Evolutionary conservation across 441 rosid genomes (phyloP).

Genomic region (Breynia disticha): DNA sequence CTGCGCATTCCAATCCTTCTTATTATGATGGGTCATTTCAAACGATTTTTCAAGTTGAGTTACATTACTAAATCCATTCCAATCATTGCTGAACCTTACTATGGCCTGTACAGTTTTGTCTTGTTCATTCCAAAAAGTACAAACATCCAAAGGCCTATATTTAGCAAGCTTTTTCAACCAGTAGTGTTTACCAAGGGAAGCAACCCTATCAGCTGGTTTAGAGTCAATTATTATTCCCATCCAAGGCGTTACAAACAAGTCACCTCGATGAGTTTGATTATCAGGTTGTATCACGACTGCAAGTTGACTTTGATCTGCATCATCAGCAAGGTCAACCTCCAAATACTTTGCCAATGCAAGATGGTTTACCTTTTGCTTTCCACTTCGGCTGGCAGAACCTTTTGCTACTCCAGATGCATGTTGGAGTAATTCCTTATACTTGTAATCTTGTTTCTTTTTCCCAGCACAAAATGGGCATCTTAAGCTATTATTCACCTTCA

Average conservation of each 20-base stretch:
- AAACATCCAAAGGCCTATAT: conserved; percentile 50
- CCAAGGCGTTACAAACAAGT: conserved; percentile 73
- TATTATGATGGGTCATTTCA: conserved; percentile 33
- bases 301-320: conserved; percentile 26
- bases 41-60: conserved; percentile 57
- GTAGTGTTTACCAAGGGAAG: conserved; percentile 25
- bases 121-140: conserved; percentile 35
- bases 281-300: conserved; percentile 18
- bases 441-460: conserved; percentile 80
- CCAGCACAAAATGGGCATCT: conserved; percentile 78
- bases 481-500: conserved; percentile 47
- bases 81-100: conserved; percentile 42
- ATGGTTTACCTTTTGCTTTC: conserved; percentile 68
- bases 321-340: conserved; percentile 44
- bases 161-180: conserved; percentile 50
- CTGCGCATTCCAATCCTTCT: conserved; percentile 41
- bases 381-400: conserved; percentile 62
- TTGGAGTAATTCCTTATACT: conserved; percentile 62
- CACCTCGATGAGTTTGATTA: conserved; percentile 23
- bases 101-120: conserved; percentile 35
- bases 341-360: conserved; percentile 61
- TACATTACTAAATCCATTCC: conserved; percentile 54
- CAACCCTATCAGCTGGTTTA: conserved; percentile 16
- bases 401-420: conserved; percentile 80
- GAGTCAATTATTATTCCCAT: conserved; percentile 48